phyloP scores from a whole-genome alignment of 2,329 filamentous ascomycete species.

The Stromatinia cepivora region DNA sequence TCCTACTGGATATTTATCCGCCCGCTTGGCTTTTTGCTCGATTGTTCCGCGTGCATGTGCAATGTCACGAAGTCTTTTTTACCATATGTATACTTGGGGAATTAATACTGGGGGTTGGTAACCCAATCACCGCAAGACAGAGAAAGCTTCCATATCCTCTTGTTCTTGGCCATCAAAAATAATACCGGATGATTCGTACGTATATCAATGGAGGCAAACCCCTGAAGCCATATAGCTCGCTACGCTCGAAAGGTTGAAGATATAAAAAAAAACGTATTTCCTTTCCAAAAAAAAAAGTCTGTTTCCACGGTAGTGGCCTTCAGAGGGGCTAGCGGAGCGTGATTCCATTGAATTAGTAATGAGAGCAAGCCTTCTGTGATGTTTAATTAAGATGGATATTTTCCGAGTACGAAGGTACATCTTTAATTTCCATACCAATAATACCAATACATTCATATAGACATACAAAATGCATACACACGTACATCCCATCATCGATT shows the following conservation, averaged over 20 bases:
- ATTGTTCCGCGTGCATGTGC: not conserved
- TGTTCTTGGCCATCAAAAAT: not conserved
- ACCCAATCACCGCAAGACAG: not conserved
- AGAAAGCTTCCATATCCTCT: not conserved
- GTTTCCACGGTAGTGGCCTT: not conserved
- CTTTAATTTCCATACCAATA: not conserved
- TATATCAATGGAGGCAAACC: not conserved
- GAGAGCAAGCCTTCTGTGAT: too few species aligned
- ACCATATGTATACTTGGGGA: not conserved
- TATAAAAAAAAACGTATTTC: not conserved
- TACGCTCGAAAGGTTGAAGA: not conserved
- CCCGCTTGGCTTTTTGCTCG: not conserved
- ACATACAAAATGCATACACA: not conserved
- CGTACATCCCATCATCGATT: not conserved
- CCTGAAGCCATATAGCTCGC: not conserved
- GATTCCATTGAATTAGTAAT: not conserved
- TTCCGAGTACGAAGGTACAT: not conserved
- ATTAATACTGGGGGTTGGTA: not conserved
- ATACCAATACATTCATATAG: not conserved
- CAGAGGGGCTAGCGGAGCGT: not conserved
- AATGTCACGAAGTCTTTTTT: slow-evolving; percentile 8
- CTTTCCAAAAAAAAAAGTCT: not conserved
- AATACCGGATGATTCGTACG: too few species aligned
- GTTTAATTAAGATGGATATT: too few species aligned
- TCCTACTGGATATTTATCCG: slow-evolving; percentile 1